Conservation (phyloP, 805 yeast species). For the Lipomyces chichibuensis region DNA sequence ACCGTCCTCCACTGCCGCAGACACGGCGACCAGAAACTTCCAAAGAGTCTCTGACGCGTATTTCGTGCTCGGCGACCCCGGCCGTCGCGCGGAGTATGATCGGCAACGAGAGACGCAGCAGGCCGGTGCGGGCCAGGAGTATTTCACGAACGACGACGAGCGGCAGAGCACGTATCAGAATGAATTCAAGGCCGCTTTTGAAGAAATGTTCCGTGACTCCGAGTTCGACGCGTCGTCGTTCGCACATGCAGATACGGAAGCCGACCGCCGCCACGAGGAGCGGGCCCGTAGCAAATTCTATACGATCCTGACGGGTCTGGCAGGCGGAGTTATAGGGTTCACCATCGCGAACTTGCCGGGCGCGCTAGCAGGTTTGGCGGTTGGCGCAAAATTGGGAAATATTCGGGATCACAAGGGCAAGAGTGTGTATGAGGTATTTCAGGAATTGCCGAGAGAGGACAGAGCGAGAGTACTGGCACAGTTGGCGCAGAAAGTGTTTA, state of each 20-base stretch:
- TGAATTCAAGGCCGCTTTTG: slow-evolving; percentile 36
- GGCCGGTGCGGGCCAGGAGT: not conserved
- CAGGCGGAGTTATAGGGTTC: slow-evolving; percentile 37
- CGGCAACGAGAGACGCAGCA: slow-evolving; percentile 22
- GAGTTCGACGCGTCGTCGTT: slow-evolving; percentile 14
- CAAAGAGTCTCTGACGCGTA: slow-evolving; percentile 38
- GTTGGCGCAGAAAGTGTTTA: slow-evolving; percentile 25
- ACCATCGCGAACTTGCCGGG: slow-evolving; percentile 38
- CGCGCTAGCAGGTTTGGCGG: slow-evolving; percentile 36
- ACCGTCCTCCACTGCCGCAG: slow-evolving; percentile 21
- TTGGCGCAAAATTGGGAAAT: slow-evolving; percentile 37
- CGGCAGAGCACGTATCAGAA: slow-evolving; percentile 25
- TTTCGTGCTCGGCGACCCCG: slow-evolving; percentile 33
- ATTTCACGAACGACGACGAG: slow-evolving; percentile 23
- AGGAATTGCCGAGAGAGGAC: slow-evolving; percentile 31
- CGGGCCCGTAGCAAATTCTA: slow-evolving; percentile 9
- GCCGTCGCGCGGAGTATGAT: slow-evolving; percentile 34
- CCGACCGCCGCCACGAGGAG: not conserved
- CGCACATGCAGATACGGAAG: not conserved
- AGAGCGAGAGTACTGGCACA: slow-evolving; percentile 29
- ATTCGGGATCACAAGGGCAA: slow-evolving; percentile 35
- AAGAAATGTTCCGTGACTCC: slow-evolving; percentile 36
- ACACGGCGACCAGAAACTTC: slow-evolving; percentile 31
- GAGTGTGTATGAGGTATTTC: slow-evolving; percentile 34
- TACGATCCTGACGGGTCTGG: slow-evolving; percentile 28